Evolutionary conservation across 805 yeast genomes (phyloP), one percentile per base, ranked within the genome.

Genomic region (Starmerella bacillaris): DNA sequence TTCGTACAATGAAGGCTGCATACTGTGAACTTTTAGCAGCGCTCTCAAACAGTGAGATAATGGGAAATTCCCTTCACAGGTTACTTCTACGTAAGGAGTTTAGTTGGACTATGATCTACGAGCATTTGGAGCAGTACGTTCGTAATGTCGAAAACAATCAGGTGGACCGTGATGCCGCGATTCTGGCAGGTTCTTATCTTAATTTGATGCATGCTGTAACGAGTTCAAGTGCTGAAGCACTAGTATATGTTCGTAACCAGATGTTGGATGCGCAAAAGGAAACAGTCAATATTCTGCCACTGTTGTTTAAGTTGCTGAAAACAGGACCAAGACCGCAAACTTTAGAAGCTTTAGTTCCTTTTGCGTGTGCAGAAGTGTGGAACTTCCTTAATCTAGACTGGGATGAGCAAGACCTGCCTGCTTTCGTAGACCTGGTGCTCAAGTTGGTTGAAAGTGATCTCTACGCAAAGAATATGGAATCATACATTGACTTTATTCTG

Each of bases 21-120:
- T 82, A 75, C 48, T 72, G 84, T 43, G 63, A 80, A 37, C 67
- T 86, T 64, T 60, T 86, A 38, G 73, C 92, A 2, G 74, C 89
- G 4, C 60, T 86, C 27, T 64, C 89, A 2, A 37, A 31, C 20
- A 39, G 37, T 19, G 26, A 11, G 16, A 21, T 12, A 5, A 36
- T 31, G 17, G 20, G 39, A 22, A 11, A 16, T 4, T 4, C 0
- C 62, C 65, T 15, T 74, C 77, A n/a, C 58, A 64, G 2, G 63
- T 63, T 17, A 65, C 69, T 39, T 67, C 82, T 2, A 51, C 55
- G 4, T 61, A 14, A n/a, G 9, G 32, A 19, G 7, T 38, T 44
- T 16, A 35, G 42, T 31, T 46, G 46, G 47, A 27, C 37, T 18
- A 37, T 39, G 4, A 43, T 46, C 18, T 37, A 37, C 20, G 40